Base-by-base conservation (phyloP, 1,284 basidiomycete species). In the Cutaneotrichosporon curvatum region DNA sequence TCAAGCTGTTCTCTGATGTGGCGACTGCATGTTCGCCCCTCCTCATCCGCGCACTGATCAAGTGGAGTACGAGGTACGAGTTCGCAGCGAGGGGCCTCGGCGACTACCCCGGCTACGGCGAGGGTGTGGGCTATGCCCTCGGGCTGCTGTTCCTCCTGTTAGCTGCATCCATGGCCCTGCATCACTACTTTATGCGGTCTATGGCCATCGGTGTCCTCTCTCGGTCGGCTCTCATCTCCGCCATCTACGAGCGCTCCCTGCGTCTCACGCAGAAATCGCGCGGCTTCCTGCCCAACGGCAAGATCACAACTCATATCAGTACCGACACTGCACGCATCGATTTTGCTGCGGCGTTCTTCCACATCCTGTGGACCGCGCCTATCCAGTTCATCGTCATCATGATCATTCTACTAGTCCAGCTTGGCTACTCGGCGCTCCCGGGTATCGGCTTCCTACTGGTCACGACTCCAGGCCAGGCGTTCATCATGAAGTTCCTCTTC, bases 221-320 rank as follows among this genome's bases (percentile, higher is more conserved):
- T 4, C 82, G 91, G 37, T 83, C 84, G 4, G 90, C 89, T 0
- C 79, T 96, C 46, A 95, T 96, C 60, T 83, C 87, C 0, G 83
- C 85, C 9, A 84, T 96, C 46, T 97, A 92, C 70, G 77, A 81
- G 25, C 82, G 84, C 39, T 82, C 87, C 2, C 77, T 95, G 28
- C 78, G 75, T 32, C 76, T 96, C 39, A 85, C 84, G 3, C 81
- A 85, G 18, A 84, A 88, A 42, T 81, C 88, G 9, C 80, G 91
- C n/a, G 81, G 83, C 3, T 82, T 82, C 4, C 76, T 91, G 23
- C 81, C 86, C 0, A 91, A 87, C 59, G 89, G 89, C 32, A 48
- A 84, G 84, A 62, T 67, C 37, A 83, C 94, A 52, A 94, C 90
- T 62, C 87, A 92, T 71, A 92, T 96, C 56, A 90, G 87, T 4